Evolutionary conservation across 176 grass and related monocot genomes (phyloP).

Genomic region (Cenchrus fungigraminus): DNA sequence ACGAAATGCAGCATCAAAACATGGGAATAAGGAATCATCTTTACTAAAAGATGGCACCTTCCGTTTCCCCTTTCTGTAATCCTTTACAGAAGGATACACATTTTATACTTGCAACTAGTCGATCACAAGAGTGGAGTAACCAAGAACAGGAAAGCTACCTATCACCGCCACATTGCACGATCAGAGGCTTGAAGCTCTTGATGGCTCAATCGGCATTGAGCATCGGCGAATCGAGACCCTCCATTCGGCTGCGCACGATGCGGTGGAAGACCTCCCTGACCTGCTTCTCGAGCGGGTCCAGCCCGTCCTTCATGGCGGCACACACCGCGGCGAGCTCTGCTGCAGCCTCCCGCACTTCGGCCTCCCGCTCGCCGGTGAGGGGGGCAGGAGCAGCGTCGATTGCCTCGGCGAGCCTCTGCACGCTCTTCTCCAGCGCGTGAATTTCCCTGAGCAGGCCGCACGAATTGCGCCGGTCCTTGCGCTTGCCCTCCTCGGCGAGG

Average conservation of each 20-base stretch:
- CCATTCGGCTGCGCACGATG: constrained; percentile 88
- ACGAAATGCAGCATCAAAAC: constrained; percentile 60
- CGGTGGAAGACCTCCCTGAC: constrained; percentile 92
- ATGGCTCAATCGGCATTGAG: constrained; percentile 51
- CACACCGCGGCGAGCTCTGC: constrained; percentile 64
- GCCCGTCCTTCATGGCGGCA: constrained; percentile 58
- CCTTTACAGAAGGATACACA: constrained; percentile 55
- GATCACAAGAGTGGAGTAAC: constrained; percentile 41
- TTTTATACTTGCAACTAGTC: constrained; percentile 53
- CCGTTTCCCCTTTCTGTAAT: constrained; percentile 35
- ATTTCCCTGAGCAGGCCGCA: constrained; percentile 84
- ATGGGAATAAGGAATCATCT: constrained; percentile 55
- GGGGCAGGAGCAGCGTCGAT: constrained; percentile 52
- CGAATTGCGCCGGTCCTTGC: constrained; percentile 86
- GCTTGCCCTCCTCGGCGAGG: constrained; percentile 78
- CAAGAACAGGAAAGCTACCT: constrained; percentile 38
- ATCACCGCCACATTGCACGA: constrained; percentile 19
- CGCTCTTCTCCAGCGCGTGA: constrained; percentile 65
- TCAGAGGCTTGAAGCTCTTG: constrained; percentile 2
- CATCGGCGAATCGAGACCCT: constrained; percentile 70
- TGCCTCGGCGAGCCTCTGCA: constrained; percentile 64
- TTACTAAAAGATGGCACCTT: constrained; percentile 51
- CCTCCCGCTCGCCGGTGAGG: constrained; percentile 53
- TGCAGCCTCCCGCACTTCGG: constrained; percentile 50
- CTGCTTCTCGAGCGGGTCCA: constrained; percentile 75